Percentiles rank a stretch among this genome's conserved stretches.
Evolutionary conservation across 352 stramenopile species (phyloP).

Genomic region (Thalassiosira mediterranea): DNA sequence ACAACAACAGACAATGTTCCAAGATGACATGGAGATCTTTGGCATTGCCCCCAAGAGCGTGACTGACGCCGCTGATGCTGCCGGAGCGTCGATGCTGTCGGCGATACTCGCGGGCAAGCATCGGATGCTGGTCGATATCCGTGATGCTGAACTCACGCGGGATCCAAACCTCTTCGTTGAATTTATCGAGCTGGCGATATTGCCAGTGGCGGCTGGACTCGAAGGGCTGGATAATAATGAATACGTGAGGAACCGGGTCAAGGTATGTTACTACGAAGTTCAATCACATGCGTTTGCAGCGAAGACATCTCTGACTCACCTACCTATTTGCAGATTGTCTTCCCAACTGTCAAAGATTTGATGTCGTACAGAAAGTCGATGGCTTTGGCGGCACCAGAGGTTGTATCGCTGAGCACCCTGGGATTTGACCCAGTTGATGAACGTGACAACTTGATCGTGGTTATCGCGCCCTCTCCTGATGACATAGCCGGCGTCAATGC

Average conservation of each 20-base stretch:
- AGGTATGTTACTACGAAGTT: no score
- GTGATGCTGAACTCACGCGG: constrained; percentile 78
- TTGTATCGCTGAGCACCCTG: constrained; percentile 80
- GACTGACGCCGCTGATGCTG: constrained; percentile 80
- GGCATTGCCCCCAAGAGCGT: constrained; percentile 75
- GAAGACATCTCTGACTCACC: no score
- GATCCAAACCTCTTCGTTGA: constrained; percentile 80
- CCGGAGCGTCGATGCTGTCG: constrained; percentile 75
- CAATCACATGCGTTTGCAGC: no score
- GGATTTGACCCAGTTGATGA: constrained; percentile 82
- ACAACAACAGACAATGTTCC: constrained; percentile 37
- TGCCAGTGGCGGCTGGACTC: constrained; percentile 78
- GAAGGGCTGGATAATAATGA: constrained; percentile 68
- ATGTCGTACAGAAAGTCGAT: constrained; percentile 78
- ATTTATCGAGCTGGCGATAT: constrained; percentile 82
- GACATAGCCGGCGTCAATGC: constrained; percentile 68
- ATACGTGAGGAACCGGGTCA: constrained; percentile 72
- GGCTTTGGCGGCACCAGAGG: constrained; percentile 80
- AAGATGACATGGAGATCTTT: constrained; percentile 83
- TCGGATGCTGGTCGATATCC: constrained; percentile 83
- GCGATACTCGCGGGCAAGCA: constrained; percentile 81
- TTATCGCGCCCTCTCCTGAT: constrained; percentile 79
- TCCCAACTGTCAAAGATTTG: constrained; percentile 82
- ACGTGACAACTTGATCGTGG: constrained; percentile 80
- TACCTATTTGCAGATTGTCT: no score